A percentile compares a stretch with the other conserved stretches of the same genome.
These are phyloP conservation scores for Wallemia mellicola DNA, from an alignment of 1,284 basidiomycete species.

Conservation along the genomic window DNA sequence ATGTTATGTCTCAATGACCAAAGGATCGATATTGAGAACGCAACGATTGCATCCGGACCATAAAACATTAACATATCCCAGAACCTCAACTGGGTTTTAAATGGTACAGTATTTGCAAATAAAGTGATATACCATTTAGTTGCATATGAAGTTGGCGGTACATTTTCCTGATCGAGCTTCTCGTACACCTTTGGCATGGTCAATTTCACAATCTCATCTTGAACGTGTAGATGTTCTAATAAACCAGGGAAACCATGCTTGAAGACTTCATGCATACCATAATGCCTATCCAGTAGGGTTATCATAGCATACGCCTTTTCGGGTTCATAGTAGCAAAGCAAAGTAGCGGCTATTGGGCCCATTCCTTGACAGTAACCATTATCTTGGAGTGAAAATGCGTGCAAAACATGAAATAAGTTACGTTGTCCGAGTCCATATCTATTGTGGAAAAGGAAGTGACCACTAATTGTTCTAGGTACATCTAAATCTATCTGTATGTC, in stretches of 20 bases:
- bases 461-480: constrained; percentile 81
- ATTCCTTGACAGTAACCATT: constrained; percentile 98
- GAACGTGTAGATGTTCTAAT: constrained; percentile 73
- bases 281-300: constrained; percentile 58
- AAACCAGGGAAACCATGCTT: constrained; percentile 84
- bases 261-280: constrained; percentile 66
- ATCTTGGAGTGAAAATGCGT: constrained; percentile 54
- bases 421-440: constrained; percentile 89
- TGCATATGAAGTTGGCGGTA: constrained; percentile 76
- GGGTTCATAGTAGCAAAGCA: constrained; percentile 74
- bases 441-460: constrained; percentile 79
- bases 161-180: constrained; percentile 56
- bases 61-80: constrained; percentile 86
- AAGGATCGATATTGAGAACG: constrained; percentile 55
- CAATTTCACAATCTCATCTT: constrained; percentile 52
- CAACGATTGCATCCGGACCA: constrained; percentile 61
- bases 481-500: constrained; percentile 97
- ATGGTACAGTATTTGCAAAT: constrained; percentile 82
- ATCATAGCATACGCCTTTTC: constrained; percentile 57
- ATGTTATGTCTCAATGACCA: constrained; percentile 67
- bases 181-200: constrained; percentile 66
- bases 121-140: constrained; percentile 99
- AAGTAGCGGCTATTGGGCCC: constrained; percentile 83
- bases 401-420: constrained; percentile 74
- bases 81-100: constrained; percentile 68